Base-by-base conservation (phyloP, 2,329 filamentous ascomycete genomes). In the Apiospora arundinis region DNA sequence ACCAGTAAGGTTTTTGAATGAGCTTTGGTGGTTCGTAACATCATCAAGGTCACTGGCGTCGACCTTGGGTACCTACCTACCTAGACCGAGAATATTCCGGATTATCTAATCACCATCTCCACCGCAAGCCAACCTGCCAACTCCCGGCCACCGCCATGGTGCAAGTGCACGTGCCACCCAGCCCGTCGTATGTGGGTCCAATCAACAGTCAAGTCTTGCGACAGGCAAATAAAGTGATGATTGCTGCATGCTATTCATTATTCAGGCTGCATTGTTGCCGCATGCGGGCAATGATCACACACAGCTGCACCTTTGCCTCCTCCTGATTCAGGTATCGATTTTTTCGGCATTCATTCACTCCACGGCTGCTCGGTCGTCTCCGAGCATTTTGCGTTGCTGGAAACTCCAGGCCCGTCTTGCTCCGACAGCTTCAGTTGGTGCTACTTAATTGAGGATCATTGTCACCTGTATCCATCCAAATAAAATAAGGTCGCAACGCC, bases 241-340 rank as follows among this genome's bases (percentile, higher is more conserved):
- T 63, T 63, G 56, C 56, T 63, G 32, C 28, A 37, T 63, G 32
- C 56, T 63, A 63, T 40, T 63, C 56, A 63, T 63, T 63, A 63
- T 63, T 40, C 56, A 63, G 56, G 56, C 56, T 63, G 56, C 56
- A 63, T 63, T 63, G 56, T 63, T 63, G 56, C 56, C 56, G 56
- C 56, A 63, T 63, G 56, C 56, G 56, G 56, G 56, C 56, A 63
- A 63, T 63, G 56, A 63, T 63, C 56, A 40, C 37, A 40, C 56
- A 63, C 56, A 63, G 56, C 32, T 63, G 32, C 56, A 23, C 18
- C 32, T 63, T 18, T 40, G 56, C 56, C 56, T 63, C 56, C 37
- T 21, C 32, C 4, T 40, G 56, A 63, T 63, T 8, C 32, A 12
- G 56, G 18, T 63, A n/a, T 40, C 56, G 21, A n/a, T 12, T n/a